Evolutionary conservation across 176 grass and related monocot genomes (phyloP), one percentile per base, ranked within the genome.

Genomic region (Hsuehochloa calcarea): DNA sequence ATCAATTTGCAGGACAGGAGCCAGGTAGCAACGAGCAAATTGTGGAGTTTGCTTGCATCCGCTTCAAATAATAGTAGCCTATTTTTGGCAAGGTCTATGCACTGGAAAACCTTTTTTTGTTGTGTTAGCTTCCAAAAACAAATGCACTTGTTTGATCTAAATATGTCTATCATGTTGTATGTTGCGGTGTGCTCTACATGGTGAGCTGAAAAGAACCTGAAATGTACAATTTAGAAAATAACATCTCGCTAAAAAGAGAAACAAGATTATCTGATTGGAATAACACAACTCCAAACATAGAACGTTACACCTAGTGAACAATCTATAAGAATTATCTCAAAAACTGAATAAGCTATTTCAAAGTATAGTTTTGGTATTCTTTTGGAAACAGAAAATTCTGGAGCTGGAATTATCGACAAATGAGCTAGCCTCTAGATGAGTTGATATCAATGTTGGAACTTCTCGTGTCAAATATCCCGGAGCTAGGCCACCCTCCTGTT

Each of bases 381-480:
- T 69, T 8, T 14, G 61, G 29, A 37, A 62, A 62, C 66, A 83
- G 73, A 86, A 78, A 89, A 78, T 67, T 44, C 52, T 27, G 14
- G 68, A 51, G 41, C 66, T 79, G 87, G 60, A 82, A 60, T 65
- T 82, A 59, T 88, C 72, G 86, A 82, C 77, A 79, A 66, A 68
- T 86, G 58, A 85, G 83, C 93, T 93, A 95, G 58, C 93, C 90
- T 89, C 93, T 81, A 89, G 88, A 93, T 61, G 89, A 93, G 85
- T 95, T 92, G 85, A 95, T 95, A 91, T 95, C 93, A 65, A 95
- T 93, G 88, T 7, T 90, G 60, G 88, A 88, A 83, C 39, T 89
- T 88, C 27, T 75, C 58, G 91, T 87, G 75, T 89, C 93, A 82
- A 95, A 86, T 74, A 91, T 60, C 78, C 76, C 85, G 10, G 91